Percentiles rank a stretch among this genome's conserved stretches.
Conservation (phyloP, 1,139 yeast genomes). For the Diutina pseudorugosa region DNA sequence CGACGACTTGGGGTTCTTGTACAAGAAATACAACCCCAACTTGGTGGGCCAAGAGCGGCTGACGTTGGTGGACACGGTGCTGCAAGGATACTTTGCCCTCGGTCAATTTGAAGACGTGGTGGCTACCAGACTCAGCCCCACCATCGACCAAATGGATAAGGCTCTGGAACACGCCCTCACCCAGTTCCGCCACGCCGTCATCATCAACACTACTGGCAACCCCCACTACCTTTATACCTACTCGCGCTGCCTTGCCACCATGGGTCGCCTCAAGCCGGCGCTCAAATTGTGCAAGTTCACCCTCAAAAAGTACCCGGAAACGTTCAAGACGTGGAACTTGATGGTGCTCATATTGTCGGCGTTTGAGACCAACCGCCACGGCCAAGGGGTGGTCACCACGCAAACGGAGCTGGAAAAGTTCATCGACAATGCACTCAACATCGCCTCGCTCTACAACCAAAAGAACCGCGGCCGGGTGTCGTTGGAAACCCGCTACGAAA, state of each 20-base stretch:
- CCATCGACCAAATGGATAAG: constrained; percentile 11
- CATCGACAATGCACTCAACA: constrained; percentile 30
- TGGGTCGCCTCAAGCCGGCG: constrained; percentile 17
- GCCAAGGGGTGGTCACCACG: neutral
- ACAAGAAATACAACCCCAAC: constrained; percentile 25
- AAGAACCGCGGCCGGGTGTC: constrained; percentile 6
- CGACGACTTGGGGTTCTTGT: constrained; percentile 24
- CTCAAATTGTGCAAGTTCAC: constrained; percentile 30
- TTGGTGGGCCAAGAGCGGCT: constrained; percentile 19
- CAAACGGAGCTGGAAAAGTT: constrained; percentile 24
- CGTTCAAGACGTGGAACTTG: constrained; percentile 36
- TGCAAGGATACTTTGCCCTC: constrained; percentile 28
- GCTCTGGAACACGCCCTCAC: constrained; percentile 12
- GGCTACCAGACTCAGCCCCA: constrained; percentile 19
- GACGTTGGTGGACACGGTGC: constrained; percentile 16
- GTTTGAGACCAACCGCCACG: constrained; percentile 10
- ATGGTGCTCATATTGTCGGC: constrained; percentile 17
- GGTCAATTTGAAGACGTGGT: constrained; percentile 23
- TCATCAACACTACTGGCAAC: constrained; percentile 29
- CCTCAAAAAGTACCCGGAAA: constrained; percentile 30
- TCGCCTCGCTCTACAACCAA: constrained; percentile 27
- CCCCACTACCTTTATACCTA: constrained; percentile 21
- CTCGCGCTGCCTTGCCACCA: constrained; percentile 25
- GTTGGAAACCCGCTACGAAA: constrained; percentile 34
- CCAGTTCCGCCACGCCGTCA: constrained; percentile 25